These are phyloP conservation scores for Herpotrichia juniperi DNA, from an alignment of 2,329 filamentous ascomycete genomes.

Conservation along the genomic window DNA sequence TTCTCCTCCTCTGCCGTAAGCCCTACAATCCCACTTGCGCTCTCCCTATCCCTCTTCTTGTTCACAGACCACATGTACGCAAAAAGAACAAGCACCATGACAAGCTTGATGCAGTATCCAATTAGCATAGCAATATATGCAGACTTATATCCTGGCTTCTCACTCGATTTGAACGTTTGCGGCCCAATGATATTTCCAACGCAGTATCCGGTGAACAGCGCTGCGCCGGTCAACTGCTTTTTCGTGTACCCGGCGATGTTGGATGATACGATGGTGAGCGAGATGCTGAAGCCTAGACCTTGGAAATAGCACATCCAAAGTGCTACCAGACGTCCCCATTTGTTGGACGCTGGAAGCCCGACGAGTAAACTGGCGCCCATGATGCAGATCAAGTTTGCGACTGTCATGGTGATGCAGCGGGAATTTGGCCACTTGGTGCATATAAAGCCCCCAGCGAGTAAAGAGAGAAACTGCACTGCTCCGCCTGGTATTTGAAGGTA, in stretches of 20 bases:
- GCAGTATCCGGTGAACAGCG: conserved; percentile 61
- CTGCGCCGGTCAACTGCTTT: conserved; percentile 58
- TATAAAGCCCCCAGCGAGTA: conserved; percentile 52
- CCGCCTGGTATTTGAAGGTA: conserved; percentile 67
- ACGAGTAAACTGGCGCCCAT: conserved; percentile 60
- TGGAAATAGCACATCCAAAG: conserved; percentile 65
- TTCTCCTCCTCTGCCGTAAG: conserved; percentile 52
- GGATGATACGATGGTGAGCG: conserved; percentile 58
- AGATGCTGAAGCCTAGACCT: conserved; percentile 60
- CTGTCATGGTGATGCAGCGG: conserved; percentile 62
- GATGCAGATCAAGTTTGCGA: conserved; percentile 63
- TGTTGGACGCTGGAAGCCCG: conserved; percentile 56
- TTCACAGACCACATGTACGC: conserved; percentile 63
- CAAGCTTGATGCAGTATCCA: conserved; percentile 61
- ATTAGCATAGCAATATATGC: conserved; percentile 63
- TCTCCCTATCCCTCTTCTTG: conserved; percentile 59
- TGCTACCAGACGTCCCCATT: conserved; percentile 63
- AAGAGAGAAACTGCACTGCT: conserved; percentile 61
- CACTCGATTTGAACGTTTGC: conserved; percentile 58
- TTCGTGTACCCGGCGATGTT: conserved; percentile 64
- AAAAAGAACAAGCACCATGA: conserved; percentile 58
- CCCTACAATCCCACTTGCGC: conserved; percentile 35
- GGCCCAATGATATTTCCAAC: conserved; percentile 62
- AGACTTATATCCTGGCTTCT: conserved; percentile 57
- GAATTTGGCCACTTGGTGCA: conserved; percentile 60